Percentiles rank a stretch among this genome's conserved stretches.
Conservation (phyloP, 2,329 filamentous ascomycete genomes). For the Mycocentrospora acerina region DNA sequence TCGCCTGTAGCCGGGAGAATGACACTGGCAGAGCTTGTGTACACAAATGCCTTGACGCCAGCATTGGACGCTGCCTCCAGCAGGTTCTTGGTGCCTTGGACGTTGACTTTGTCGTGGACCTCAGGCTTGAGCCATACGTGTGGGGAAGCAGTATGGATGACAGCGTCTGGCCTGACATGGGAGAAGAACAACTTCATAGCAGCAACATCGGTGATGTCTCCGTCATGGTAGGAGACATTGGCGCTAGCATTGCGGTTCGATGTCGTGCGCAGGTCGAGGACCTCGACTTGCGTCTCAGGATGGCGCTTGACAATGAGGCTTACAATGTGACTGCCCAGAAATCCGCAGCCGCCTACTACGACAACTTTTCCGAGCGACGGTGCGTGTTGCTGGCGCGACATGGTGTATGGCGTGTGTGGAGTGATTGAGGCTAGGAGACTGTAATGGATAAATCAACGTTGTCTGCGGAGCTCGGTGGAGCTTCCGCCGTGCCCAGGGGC, state of each 20-base stretch:
- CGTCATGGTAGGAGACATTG: constrained; percentile 52
- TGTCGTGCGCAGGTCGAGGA: constrained; percentile 50
- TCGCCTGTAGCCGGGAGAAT: constrained; percentile 48
- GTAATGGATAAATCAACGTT: constrained; percentile 9
- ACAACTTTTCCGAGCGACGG: constrained; percentile 49
- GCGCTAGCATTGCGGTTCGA: constrained; percentile 42
- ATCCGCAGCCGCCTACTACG: constrained; percentile 54
- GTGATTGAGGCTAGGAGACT: constrained; percentile 13
- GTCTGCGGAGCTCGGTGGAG: constrained; percentile 22
- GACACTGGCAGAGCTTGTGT: constrained; percentile 54
- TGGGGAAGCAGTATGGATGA: constrained; percentile 55
- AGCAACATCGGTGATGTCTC: constrained; percentile 51
- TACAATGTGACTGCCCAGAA: constrained; percentile 55
- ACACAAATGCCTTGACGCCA: constrained; percentile 55
- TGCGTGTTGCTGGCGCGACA: constrained; percentile 18
- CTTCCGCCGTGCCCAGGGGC: constrained; percentile 13
- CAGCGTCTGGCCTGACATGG: constrained; percentile 47
- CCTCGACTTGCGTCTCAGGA: constrained; percentile 47
- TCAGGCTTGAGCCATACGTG: constrained; percentile 42
- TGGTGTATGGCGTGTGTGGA: constrained; percentile 11
- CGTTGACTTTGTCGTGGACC: constrained; percentile 53
- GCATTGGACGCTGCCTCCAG: constrained; percentile 50
- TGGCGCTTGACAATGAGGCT: constrained; percentile 45
- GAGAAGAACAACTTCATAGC: constrained; percentile 46
- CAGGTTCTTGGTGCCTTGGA: constrained; percentile 53